These are phyloP conservation scores for Melampsora americana DNA, from an alignment of 1,284 basidiomycete species.

Conservation along the genomic window DNA sequence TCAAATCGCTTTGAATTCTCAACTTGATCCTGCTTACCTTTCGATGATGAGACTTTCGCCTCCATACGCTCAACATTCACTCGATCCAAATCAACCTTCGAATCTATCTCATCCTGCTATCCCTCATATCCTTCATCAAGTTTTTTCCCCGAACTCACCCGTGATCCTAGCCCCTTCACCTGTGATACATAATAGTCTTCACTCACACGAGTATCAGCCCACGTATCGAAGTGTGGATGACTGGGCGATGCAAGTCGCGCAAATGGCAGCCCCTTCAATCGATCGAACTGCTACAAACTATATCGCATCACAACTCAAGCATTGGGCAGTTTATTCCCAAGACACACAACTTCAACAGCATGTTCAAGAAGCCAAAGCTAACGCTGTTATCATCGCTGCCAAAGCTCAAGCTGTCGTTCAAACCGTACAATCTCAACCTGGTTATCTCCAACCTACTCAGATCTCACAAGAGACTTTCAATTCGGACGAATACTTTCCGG, in stretches of 20 bases:
- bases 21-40: constrained; percentile 15
- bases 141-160: constrained; percentile 33
- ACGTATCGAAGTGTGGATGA: constrained; percentile 39
- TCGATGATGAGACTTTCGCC: constrained; percentile 29
- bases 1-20: constrained; percentile 6
- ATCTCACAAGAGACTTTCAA: neutral
- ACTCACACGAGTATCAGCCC: constrained; percentile 23
- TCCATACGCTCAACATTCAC: neutral
- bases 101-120: constrained; percentile 25
- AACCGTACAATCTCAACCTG: constrained; percentile 2
- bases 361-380: constrained; percentile 21
- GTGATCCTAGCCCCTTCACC: constrained; percentile 14
- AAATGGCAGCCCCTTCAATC: constrained; percentile 9
- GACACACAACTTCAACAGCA: constrained; percentile 37
- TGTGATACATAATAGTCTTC: neutral
- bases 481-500: constrained; percentile 4
- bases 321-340: constrained; percentile 31
- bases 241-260: constrained; percentile 37
- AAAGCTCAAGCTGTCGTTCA: constrained; percentile 26
- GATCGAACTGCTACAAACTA: constrained; percentile 19
- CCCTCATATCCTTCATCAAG: constrained; percentile 39
- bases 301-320: constrained; percentile 37
- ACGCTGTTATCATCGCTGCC: constrained; percentile 25
- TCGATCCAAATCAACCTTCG: neutral
- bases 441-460: neutral